Evolutionary conservation across 108 stramenopile genomes (phyloP).

Genomic region (Cyclotella cryptica): DNA sequence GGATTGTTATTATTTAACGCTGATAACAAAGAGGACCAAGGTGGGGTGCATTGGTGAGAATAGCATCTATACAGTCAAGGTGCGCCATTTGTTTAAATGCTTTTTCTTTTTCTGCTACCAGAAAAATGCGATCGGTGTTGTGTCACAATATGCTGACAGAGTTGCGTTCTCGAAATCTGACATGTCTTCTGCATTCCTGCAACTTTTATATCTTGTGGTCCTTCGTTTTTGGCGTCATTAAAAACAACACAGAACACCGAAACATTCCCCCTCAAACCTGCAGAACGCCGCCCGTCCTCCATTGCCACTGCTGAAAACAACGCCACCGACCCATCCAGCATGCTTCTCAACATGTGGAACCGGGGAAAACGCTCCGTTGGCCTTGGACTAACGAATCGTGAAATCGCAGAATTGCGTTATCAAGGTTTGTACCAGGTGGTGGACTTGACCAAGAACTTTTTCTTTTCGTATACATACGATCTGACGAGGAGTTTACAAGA

Average conservation of each 20-base stretch:
- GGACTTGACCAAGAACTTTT: conserved; percentile 97
- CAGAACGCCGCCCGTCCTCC: conserved; percentile 55
- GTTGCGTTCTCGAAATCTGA: not conserved
- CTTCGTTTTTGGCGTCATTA: too few species aligned
- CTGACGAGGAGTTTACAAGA: conserved; percentile 94
- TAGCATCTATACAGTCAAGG: conserved; percentile 95
- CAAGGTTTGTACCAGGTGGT: conserved; percentile 96
- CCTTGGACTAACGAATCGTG: conserved; percentile 80
- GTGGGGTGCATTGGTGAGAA: conserved; percentile 96
- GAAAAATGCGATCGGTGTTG: too few species aligned
- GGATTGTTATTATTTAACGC: conserved; percentile 97
- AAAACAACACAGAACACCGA: conserved; percentile 60
- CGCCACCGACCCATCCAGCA: conserved; percentile 74
- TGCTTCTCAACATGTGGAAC: conserved; percentile 92
- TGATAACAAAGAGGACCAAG: conserved; percentile 94
- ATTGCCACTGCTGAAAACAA: conserved; percentile 28
- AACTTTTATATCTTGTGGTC: too few species aligned
- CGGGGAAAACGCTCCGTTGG: conserved; percentile 88
- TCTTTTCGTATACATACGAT: conserved; percentile 96
- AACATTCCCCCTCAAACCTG: conserved; percentile 88
- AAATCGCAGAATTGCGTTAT: conserved; percentile 93
- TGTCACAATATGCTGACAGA: not conserved
- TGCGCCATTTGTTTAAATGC: conserved; percentile 13
- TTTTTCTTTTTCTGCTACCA: not conserved
- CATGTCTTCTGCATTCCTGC: too few species aligned